These are phyloP conservation scores for Beauveria medogensis DNA, from an alignment of 2,329 filamentous ascomycete genomes.

Conservation along the genomic window DNA sequence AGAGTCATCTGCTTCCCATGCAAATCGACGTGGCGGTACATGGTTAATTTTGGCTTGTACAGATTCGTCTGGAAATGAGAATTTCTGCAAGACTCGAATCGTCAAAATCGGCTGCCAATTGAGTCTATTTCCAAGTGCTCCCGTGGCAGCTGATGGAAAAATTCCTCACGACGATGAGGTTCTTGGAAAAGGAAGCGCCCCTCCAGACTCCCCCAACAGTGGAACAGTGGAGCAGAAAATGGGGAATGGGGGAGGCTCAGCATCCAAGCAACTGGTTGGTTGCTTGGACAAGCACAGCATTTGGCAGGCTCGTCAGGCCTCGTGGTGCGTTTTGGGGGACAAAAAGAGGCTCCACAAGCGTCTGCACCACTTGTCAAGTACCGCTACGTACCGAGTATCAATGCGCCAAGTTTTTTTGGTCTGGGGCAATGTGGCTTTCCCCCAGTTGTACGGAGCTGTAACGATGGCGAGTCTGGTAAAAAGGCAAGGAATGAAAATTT, in stretches of 20 bases:
- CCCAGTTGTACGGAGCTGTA: neutral
- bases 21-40: neutral
- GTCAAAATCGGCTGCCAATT: neutral
- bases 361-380: constrained; percentile 4
- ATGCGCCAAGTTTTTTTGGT: neutral
- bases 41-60: neutral
- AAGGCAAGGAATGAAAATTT: neutral
- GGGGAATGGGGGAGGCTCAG: no score
- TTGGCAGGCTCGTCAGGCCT: no score
- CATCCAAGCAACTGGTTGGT: no score
- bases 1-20: neutral
- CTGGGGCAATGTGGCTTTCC: constrained; percentile 6
- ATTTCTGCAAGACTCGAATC: neutral
- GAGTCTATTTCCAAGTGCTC: neutral
- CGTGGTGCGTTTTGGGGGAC: neutral
- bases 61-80: neutral
- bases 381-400: constrained; percentile 4
- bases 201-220: no score
- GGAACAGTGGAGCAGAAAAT: no score
- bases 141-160: neutral
- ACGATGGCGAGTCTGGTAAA: neutral
- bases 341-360: neutral
- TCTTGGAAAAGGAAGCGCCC: neutral
- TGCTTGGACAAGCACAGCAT: no score
- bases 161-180: neutral